Percentiles rank a stretch among this genome's conserved stretches.
phyloP scores from a whole-genome alignment of 225 moss, liverwort and hornwort genomes.

The Sphagnum tenellum region DNA sequence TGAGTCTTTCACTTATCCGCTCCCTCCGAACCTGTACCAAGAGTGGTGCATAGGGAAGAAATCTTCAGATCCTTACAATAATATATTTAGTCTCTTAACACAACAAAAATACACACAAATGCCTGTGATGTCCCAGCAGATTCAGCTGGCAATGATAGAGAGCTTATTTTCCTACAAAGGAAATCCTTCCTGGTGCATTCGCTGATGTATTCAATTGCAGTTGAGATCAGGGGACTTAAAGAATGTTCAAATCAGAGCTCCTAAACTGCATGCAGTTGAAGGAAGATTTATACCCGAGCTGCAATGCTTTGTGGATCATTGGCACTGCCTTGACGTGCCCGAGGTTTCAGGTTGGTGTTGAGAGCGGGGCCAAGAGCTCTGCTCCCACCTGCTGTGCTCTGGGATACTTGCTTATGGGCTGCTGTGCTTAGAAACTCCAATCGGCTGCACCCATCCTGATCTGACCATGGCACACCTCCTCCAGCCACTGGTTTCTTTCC shows the following conservation, averaged over 20 bases:
- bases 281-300: conserved; percentile 49
- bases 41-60: no score
- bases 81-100: no score
- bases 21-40: conserved; percentile 72
- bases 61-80: no score
- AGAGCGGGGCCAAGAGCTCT: conserved; percentile 87
- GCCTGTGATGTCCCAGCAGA: no score
- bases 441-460: conserved; percentile 23
- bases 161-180: no score
- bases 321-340: conserved; percentile 96
- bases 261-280: neutral
- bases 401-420: conserved; percentile 36
- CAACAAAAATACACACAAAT: no score
- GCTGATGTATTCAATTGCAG: no score
- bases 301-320: conserved; percentile 98
- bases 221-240: no score
- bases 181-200: no score
- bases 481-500: conserved; percentile 17
- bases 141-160: no score
- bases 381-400: conserved; percentile 33
- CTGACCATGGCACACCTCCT: neutral
- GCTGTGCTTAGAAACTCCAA: conserved; percentile 35
- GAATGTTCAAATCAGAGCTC: neutral
- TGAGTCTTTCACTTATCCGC: conserved; percentile 81
- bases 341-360: conserved; percentile 94